Evolutionary conservation across 202 grass and related monocot species (phyloP).

Genomic region (Schoenoplectus triqueter): DNA sequence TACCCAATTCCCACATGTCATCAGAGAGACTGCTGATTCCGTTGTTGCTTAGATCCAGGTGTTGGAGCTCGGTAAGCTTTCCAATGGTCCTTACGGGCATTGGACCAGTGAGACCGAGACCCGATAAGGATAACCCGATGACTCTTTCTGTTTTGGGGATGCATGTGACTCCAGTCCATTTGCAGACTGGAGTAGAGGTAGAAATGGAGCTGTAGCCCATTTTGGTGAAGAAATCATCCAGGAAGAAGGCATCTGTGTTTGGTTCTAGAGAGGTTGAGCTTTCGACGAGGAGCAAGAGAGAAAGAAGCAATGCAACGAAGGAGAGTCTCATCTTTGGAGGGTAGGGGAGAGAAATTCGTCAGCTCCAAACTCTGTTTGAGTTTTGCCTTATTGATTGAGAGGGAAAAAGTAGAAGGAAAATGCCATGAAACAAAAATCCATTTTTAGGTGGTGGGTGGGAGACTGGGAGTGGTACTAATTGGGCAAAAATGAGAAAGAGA

Average conservation of each 20-base stretch:
- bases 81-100: conserved; percentile 81
- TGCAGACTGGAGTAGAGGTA: conserved; percentile 49
- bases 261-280: conserved; percentile 60
- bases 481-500: conserved; percentile 29
- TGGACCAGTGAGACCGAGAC: conserved; percentile 56
- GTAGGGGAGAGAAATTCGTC: not conserved
- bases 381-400: not conserved
- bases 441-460: conserved; percentile 20
- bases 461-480: not conserved
- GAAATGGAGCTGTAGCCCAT: conserved; percentile 46
- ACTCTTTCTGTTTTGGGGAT: conserved; percentile 42
- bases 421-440: conserved; percentile 24
- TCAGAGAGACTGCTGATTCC: conserved; percentile 59
- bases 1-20: conserved; percentile 78
- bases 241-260: conserved; percentile 81
- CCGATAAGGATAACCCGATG: conserved; percentile 48
- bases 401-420: conserved; percentile 8
- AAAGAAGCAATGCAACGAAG: conserved; percentile 11
- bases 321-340: conserved; percentile 8
- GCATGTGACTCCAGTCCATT: conserved; percentile 62
- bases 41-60: conserved; percentile 83
- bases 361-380: conserved; percentile 17
- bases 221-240: conserved; percentile 62
- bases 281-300: not conserved
- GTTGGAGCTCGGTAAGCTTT: conserved; percentile 65